These are phyloP conservation scores for Globisporangium recalcitrans DNA, from an alignment of 352 stramenopile genomes.

Conservation along the genomic window DNA sequence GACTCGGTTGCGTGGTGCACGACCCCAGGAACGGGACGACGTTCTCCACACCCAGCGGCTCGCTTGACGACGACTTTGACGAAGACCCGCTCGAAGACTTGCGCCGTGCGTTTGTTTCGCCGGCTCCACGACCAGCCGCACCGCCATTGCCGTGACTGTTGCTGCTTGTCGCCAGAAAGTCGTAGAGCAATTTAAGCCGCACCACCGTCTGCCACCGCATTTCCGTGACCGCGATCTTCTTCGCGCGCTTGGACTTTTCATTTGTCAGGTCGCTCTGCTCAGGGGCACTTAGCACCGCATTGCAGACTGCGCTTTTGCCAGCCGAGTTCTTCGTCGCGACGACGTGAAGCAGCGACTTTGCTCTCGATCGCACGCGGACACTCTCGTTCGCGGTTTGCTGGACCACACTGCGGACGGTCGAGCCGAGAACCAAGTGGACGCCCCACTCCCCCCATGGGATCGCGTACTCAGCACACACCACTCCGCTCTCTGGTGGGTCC, in stretches of 20 bases:
- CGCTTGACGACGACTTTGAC: slow-evolving; percentile 23
- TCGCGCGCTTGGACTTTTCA: slow-evolving; percentile 23
- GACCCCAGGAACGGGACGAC: slow-evolving; percentile 72
- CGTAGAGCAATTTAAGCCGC: slow-evolving; percentile 56
- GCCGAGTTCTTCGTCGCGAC: slow-evolving; percentile 40
- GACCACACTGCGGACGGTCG: slow-evolving; percentile 65
- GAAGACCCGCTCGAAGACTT: slow-evolving; percentile 26
- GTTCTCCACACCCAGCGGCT: slow-evolving; percentile 55
- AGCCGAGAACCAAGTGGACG: slow-evolving; percentile 68
- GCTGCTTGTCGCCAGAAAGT: slow-evolving; percentile 30
- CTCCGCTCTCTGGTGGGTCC: slow-evolving; percentile 26
- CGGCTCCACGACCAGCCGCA: too few relatives aligned
- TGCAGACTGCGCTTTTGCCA: slow-evolving; percentile 61
- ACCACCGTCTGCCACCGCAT: slow-evolving; percentile 59
- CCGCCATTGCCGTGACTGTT: too few relatives aligned
- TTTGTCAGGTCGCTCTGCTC: slow-evolving; percentile 48
- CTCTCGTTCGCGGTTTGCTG: slow-evolving; percentile 65
- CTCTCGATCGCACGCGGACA: slow-evolving; percentile 51
- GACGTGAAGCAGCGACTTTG: slow-evolving; percentile 40
- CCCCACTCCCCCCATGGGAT: slow-evolving; percentile 81
- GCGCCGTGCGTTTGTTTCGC: too few relatives aligned
- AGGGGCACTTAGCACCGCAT: slow-evolving; percentile 61
- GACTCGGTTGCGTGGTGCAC: slow-evolving; percentile 50
- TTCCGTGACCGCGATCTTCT: slow-evolving; percentile 49
- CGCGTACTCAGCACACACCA: slow-evolving; percentile 27